A percentile compares a stretch with the other conserved stretches of the same genome.
Conservation (phyloP, 495 filamentous ascomycete species). For the Pseudoneurospora amorphoporcata region DNA sequence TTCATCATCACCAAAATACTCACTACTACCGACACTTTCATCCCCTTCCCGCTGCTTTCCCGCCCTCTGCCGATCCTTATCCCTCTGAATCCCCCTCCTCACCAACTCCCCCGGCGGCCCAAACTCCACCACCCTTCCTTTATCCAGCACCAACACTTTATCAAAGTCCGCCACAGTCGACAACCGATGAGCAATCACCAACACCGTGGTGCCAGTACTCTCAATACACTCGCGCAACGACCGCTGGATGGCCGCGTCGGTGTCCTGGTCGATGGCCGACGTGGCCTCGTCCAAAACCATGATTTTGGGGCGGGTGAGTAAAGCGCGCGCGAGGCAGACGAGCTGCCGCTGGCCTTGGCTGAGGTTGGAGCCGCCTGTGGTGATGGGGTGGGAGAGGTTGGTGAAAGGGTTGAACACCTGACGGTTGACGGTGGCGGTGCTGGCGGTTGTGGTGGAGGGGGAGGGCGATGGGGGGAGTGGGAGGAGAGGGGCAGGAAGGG, state of each 20-base stretch:
- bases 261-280: conserved; percentile 63
- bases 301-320: conserved; percentile 63
- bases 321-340: conserved; percentile 59
- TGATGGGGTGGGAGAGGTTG: conserved; percentile 18
- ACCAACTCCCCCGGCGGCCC: conserved; percentile 15
- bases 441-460: not conserved
- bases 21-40: not conserved
- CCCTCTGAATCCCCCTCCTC: conserved; percentile 7
- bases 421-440: not conserved
- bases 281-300: conserved; percentile 83
- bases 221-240: conserved; percentile 60
- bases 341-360: conserved; percentile 54
- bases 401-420: conserved; percentile 13
- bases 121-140: conserved; percentile 49
- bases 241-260: conserved; percentile 61
- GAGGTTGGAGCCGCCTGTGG: conserved; percentile 38
- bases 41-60: not conserved
- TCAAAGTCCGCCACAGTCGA: conserved; percentile 63
- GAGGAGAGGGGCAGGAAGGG: not conserved
- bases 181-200: conserved; percentile 67
- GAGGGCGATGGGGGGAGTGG: not conserved
- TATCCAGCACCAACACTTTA: conserved; percentile 55
- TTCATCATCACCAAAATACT: not conserved
- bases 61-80: not conserved
- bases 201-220: conserved; percentile 59